These are phyloP conservation scores for Amphirosellinia nigrospora DNA, from an alignment of 495 filamentous ascomycete species.

Conservation along the genomic window DNA sequence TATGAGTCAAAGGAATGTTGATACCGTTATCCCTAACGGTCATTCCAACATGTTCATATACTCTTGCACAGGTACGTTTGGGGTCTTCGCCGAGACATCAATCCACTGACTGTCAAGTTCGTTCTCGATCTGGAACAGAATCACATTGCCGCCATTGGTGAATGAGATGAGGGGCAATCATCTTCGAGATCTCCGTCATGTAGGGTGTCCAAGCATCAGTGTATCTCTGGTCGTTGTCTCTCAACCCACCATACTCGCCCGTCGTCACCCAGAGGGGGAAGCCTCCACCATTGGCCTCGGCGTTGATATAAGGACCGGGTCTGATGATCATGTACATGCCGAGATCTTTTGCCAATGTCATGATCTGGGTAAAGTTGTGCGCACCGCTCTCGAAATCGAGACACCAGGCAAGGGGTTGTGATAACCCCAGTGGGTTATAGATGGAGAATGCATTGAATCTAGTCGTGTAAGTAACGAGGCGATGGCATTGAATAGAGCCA, in stretches of 20 bases:
- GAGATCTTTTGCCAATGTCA: conserved; percentile 62
- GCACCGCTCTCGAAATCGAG: conserved; percentile 64
- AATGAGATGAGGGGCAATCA: conserved; percentile 62
- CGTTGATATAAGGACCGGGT: conserved; percentile 67
- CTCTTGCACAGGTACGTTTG: conserved; percentile 54
- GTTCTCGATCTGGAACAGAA: conserved; percentile 67
- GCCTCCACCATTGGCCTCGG: conserved; percentile 63
- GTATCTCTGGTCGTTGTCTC: conserved; percentile 64
- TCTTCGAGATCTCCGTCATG: conserved; percentile 53
- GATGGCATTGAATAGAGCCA: conserved; percentile 23
- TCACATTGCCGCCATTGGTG: conserved; percentile 61
- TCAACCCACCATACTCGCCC: conserved; percentile 62
- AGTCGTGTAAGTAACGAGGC: background rate
- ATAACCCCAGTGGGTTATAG: conserved; percentile 64
- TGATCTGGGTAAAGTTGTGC: conserved; percentile 59
- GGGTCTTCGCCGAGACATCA: conserved; percentile 47
- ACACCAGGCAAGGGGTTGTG: conserved; percentile 55
- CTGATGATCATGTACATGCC: conserved; percentile 65
- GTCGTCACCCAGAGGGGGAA: conserved; percentile 68
- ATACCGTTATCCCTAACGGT: conserved; percentile 60
- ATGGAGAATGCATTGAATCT: conserved; percentile 59
- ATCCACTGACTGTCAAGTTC: conserved; percentile 66
- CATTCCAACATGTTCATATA: conserved; percentile 65
- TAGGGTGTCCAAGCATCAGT: conserved; percentile 62
- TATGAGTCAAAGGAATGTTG: conserved; percentile 58